Base-by-base conservation (phyloP, 148 eudicot genomes). In the Rhododendron molle region DNA sequence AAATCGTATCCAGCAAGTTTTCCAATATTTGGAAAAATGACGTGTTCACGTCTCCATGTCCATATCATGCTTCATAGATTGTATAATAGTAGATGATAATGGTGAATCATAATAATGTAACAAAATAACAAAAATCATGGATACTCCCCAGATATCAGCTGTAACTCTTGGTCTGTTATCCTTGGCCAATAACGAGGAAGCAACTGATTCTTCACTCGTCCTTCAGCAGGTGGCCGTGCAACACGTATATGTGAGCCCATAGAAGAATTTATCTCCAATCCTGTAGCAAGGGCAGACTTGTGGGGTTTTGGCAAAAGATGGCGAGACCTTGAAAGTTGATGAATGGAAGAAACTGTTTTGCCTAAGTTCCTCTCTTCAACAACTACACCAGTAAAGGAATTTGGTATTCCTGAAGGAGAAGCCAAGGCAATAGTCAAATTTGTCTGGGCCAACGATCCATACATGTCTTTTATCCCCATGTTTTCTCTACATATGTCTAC, bases 111-210 rank as follows among this genome's bases (percentile, higher is more conserved):
- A 38, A 77, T 12, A 44, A 16, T 12, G 0, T 15, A 54, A 54
- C 18, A 34, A 56, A 26, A 58, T 16, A n/a, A 30, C 0, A 14
- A 34, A 85, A 23, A 78, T 54, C 28, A 91, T 40, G 98, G 99
- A 97, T 97, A 97, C 98, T 94, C 98, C 94, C 98, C 98, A 80
- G 98, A 93, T 85, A 97, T 97, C 89, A 94, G 98, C 91, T 93
- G 98, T 90, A 97, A 89, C 87, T 97, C 99, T 89, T 95, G 95
- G 80, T 97, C 99, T 12, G 99, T 97, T 84, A 97, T 95, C 89
- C 98, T 89, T 49, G 99, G 99, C 98, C 98, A 97, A 86, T 97
- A 95, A 86, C 99, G 98, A 86, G 98, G 98, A 92, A 97, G 99
- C 89, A 95, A 85, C 86, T 95, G 98, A 88, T 92, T 95, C 86